A percentile compares a stretch with the other conserved stretches of the same genome.
Conservation (phyloP, 352 stramenopile genomes). For the Phytophthora fragariae region DNA sequence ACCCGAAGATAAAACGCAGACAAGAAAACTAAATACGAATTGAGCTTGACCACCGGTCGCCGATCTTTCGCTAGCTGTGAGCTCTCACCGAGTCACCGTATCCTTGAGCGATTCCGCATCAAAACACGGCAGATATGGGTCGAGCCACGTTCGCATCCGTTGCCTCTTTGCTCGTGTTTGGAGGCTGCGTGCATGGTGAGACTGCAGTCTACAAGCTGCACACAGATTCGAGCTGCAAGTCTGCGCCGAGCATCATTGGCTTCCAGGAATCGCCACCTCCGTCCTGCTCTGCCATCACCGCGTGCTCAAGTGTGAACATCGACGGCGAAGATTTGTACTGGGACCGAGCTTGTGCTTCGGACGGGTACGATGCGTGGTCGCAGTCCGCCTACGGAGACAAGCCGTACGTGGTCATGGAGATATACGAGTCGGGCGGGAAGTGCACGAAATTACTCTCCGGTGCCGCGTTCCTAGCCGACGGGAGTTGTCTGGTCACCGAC, state of each 20-base stretch:
- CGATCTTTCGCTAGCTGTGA: slow-evolving; percentile 24
- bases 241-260: slow-evolving; percentile 33
- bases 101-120: not conserved
- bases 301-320: slow-evolving; percentile 29
- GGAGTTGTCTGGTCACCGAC: slow-evolving; percentile 50
- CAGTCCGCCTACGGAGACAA: slow-evolving; percentile 28
- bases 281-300: slow-evolving; percentile 35
- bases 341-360: slow-evolving; percentile 31
- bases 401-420: slow-evolving; percentile 45
- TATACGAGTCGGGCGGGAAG: slow-evolving; percentile 34
- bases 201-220: slow-evolving; percentile 39
- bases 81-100: slow-evolving; percentile 4
- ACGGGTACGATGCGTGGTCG: slow-evolving; percentile 21
- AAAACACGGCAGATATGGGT: slow-evolving; percentile 8
- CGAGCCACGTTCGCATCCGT: slow-evolving; percentile 9
- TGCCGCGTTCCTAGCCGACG: slow-evolving; percentile 50
- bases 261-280: slow-evolving; percentile 37
- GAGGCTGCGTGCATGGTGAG: not conserved
- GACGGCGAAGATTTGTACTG: slow-evolving; percentile 37
- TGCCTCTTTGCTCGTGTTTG: slow-evolving; percentile 12
- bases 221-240: slow-evolving; percentile 40
- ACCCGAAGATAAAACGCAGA: not conserved
- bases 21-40: slow-evolving; percentile 21
- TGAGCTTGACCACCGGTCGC: not conserved
- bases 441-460: slow-evolving; percentile 46